A percentile compares a stretch with the other conserved stretches of the same genome.
Conservation (phyloP, 331 rosid species). For the Rhamnella rubrinervis region DNA sequence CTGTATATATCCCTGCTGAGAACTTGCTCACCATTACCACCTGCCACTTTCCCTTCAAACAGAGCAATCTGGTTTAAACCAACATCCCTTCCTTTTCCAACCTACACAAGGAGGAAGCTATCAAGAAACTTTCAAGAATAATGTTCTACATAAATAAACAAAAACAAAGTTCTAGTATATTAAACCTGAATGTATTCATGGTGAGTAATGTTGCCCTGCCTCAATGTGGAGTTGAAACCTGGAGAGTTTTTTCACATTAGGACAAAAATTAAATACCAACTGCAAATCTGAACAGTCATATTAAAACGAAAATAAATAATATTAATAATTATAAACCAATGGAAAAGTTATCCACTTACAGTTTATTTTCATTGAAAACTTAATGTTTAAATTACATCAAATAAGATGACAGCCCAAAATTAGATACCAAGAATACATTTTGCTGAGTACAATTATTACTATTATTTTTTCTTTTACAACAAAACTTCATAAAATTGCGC, state of each 20-base stretch:
- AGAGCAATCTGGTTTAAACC: conserved; percentile 98
- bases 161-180: conserved; percentile 15
- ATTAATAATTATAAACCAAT: background rate
- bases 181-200: conserved; percentile 95
- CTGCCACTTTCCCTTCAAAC: conserved; percentile 98
- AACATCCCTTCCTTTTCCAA: conserved; percentile 99
- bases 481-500: too few relatives aligned
- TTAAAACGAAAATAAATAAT: background rate
- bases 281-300: background rate
- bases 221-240: conserved; percentile 97
- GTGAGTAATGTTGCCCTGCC: conserved; percentile 93
- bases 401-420: too few relatives aligned
- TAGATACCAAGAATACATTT: too few relatives aligned
- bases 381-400: background rate
- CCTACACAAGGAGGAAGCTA: conserved; percentile 50
- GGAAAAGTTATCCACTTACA: background rate
- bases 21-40: conserved; percentile 98
- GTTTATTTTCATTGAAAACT: background rate
- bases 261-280: background rate
- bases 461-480: too few relatives aligned
- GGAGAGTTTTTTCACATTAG: conserved; percentile 23
- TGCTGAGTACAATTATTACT: too few relatives aligned
- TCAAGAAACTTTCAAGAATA: conserved; percentile 22
- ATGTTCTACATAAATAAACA: conserved; percentile 14
- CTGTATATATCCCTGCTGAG: conserved; percentile 95